A percentile compares a stretch with the other conserved stretches of the same genome.
phyloP scores from a whole-genome alignment of 805 yeast species.

The Yarrowia phangngaensis region DNA sequence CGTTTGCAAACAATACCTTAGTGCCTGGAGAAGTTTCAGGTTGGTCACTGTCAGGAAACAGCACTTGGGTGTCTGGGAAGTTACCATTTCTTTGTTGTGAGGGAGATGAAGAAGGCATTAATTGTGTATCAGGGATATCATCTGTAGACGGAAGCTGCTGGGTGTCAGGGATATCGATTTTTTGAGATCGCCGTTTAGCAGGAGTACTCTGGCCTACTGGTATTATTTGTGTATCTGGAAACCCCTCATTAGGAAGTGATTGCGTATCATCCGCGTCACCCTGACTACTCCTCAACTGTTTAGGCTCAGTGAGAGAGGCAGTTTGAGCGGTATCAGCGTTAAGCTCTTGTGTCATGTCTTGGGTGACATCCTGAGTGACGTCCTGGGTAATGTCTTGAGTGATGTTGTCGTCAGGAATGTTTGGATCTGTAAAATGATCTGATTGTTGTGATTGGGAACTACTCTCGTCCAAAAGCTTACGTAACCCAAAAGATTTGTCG shows the following conservation, averaged over 20 bases:
- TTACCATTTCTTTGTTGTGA: neutral
- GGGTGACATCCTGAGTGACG: constrained; percentile 13
- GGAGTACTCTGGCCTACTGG: neutral
- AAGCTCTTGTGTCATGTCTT: constrained; percentile 1
- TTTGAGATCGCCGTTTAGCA: neutral
- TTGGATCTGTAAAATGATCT: neutral
- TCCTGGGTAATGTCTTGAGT: constrained; percentile 1
- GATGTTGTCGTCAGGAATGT: constrained; percentile 7
- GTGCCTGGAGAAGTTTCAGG: no score
- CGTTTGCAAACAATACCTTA: no score
- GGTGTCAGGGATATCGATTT: neutral
- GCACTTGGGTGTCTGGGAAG: constrained; percentile 11
- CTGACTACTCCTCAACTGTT: no score
- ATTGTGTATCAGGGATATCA: neutral
- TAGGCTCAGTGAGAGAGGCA: no score
- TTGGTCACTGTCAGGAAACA: constrained; percentile 6
- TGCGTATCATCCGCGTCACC: constrained; percentile 4
- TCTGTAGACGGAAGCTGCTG: no score
- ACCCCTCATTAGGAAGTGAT: neutral
- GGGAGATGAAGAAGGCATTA: constrained; percentile 9
- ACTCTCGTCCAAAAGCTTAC: constrained; percentile 1
- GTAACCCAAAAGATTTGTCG: constrained; percentile 6
- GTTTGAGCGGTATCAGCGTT: neutral
- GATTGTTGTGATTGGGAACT: constrained; percentile 1
- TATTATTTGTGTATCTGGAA: constrained; percentile 5